Base-by-base conservation (phyloP, 106 monocot genomes). In the Vanilla planifolia region DNA sequence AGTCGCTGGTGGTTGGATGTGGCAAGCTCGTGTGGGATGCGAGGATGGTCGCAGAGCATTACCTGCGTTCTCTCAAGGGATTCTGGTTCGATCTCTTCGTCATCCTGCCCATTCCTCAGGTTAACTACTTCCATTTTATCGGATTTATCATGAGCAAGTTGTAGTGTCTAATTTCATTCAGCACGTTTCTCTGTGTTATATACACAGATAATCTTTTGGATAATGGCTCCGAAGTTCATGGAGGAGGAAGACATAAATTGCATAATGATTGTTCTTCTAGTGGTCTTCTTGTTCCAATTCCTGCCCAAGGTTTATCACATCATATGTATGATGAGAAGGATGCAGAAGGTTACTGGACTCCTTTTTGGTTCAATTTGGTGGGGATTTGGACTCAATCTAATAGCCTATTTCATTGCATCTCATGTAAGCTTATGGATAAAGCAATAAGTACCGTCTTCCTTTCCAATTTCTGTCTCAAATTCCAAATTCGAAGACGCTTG, bases 311-410 rank as follows among this genome's bases (percentile, higher is more conserved):
- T 85, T 0, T 86, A 89, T 53, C 94, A 94, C 62, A 83, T 83
- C 62, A 67, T 94, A 30, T 80, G 60, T 33, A 62, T 83, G 25
- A 86, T 89, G 94, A 69, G 76, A 36, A 82, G 78, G 71, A 94
- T 94, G 89, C 85, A 89, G 73, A 89, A 94, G 65, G 89, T 89
- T 37, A 94, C 94, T 16, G 94, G 89, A 11, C 83, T 78, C 71
- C 83, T 94, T 43, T 94, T 89, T 33, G 94, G 94, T 19, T 86
- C 94, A 22, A 89, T 94, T 56, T 89, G 89, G 83, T 94, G 94
- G 94, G 89, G 94, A n/a, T 94, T 94, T 47, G 82, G 60, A 17
- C 86, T 94, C 24, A 94, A 94, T 35, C 85, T 94, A 25, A 78
- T 86, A 30, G 94, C 94, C 7, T 94, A 94, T 40, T 86, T 94